Evolutionary conservation across 441 rosid genomes (phyloP).

Genomic region (Rhodomyrtus psidioides): DNA sequence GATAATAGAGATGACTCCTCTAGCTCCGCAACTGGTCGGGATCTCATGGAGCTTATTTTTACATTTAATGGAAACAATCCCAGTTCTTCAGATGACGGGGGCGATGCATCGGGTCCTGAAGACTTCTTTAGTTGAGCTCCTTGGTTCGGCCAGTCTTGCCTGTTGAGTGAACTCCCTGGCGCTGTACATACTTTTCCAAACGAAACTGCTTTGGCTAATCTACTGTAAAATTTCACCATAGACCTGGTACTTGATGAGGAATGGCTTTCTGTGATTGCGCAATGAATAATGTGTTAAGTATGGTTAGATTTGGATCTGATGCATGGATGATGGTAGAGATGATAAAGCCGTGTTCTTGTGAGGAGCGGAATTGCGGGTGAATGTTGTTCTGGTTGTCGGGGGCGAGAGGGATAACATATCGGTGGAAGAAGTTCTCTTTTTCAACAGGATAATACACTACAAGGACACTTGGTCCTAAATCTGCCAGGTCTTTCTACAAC

Average conservation of each 20-base stretch:
- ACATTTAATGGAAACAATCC: slow-evolving; percentile 31
- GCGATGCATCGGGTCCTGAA: slow-evolving; percentile 26
- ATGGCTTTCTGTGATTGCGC: neutral
- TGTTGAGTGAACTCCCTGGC: neutral
- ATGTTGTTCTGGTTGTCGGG: neutral
- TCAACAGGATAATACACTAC: neutral
- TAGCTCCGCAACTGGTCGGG: slow-evolving; percentile 25
- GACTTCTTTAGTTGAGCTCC: slow-evolving; percentile 34
- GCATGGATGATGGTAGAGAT: neutral
- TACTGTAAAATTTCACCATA: neutral
- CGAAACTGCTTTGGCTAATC: neutral
- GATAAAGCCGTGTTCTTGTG: neutral
- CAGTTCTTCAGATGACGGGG: slow-evolving; percentile 24
- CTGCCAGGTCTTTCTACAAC: neutral
- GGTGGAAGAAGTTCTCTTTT: neutral
- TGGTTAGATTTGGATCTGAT: neutral
- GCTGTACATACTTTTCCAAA: neutral
- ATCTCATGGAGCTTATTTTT: slow-evolving; percentile 38
- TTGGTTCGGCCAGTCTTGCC: neutral
- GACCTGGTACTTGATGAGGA: neutral
- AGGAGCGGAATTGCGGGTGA: neutral
- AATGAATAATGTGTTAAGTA: neutral
- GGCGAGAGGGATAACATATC: neutral
- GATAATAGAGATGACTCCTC: slow-evolving; percentile 20
- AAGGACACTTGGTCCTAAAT: neutral